Conservation (phyloP, 2,329 filamentous ascomycete species). For the Pseudogymnoascus sp. region DNA sequence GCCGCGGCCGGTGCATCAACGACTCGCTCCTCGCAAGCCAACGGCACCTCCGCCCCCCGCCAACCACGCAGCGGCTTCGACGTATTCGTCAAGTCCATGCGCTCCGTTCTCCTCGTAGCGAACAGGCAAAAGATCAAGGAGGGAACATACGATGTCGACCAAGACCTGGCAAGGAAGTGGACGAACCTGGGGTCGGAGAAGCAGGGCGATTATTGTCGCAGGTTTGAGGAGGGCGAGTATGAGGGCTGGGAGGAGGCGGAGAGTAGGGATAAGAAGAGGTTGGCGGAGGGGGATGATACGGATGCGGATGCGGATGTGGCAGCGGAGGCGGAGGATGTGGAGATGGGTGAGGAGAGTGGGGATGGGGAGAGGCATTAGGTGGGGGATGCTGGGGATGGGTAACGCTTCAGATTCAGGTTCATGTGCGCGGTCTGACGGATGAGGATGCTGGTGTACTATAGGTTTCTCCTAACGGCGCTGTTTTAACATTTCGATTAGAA, state of each 20-base stretch:
- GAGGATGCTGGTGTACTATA: background rate
- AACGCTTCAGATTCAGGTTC: background rate
- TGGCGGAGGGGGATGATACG: background rate
- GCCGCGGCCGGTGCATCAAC: constrained; percentile 28
- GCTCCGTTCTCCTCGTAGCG: constrained; percentile 20
- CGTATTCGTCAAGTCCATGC: constrained; percentile 24
- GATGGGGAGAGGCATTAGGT: background rate
- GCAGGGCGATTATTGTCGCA: constrained; percentile 16
- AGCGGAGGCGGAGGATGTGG: background rate
- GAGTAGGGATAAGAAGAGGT: background rate
- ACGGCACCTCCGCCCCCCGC: constrained; percentile 29
- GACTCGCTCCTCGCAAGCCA: constrained; percentile 16
- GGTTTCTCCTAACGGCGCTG: background rate
- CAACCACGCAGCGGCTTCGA: constrained; percentile 23
- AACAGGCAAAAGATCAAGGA: constrained; percentile 23
- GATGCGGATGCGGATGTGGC: background rate
- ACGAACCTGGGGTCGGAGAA: constrained; percentile 19
- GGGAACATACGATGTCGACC: constrained; percentile 25
- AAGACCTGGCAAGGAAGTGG: constrained; percentile 25
- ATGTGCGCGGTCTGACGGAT: background rate
- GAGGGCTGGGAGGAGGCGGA: background rate
- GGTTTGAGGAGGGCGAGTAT: background rate
- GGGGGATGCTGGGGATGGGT: background rate
- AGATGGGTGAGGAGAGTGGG: background rate
- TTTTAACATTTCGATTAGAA: background rate